Base-by-base conservation (phyloP, 192 early-diverging fungal species). In the Umbelopsis sp. region DNA sequence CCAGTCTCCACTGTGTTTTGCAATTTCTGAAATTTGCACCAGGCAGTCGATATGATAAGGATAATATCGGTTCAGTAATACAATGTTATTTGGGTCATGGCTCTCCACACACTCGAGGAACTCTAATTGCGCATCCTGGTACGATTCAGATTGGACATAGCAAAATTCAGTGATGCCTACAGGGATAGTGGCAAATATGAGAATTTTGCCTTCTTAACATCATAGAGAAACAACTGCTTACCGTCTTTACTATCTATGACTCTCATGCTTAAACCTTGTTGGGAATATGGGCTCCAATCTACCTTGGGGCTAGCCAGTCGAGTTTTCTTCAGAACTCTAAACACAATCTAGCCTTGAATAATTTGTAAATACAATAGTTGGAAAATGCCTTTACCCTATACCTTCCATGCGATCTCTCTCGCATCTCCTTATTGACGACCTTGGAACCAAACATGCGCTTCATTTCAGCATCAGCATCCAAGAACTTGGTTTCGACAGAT, bases 21-120 rank as follows among this genome's bases (percentile, higher is more conserved):
- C 86, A 32, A 98, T 87, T 73, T 98, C 95, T 56, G 90, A 92
- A 4, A 93, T 72, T 77, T 96, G 95, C 32, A 97, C 74, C 50
- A 96, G 77, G 25, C 90, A 82, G 78, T 96, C 92, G 41, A 98
- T 86, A 76, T 98, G 96, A 74, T 92, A 98, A 7, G 95, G 96
- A 83, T 95, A 84, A 21, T 89, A 83, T 44, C 87, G 83, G 21
- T 90, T 79, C 3, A 96, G 79, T 5, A 82, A 73, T 25, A 89
- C 80, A 25, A 97, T 83, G 8, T 86, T 87, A 34, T 92, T 85
- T 0, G 95, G 91, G 77, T 94, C 90, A 69, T 91, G 82, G 3
- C 91, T 89, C 43, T 83, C 83, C 17, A 97, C 87, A 17, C 90
- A 91, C 5, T 83, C 74, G 25, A 93, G 66, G 77, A 96, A 98